Conservation (phyloP, 192 early-diverging fungal genomes). For the Blastocladiella britannica region DNA sequence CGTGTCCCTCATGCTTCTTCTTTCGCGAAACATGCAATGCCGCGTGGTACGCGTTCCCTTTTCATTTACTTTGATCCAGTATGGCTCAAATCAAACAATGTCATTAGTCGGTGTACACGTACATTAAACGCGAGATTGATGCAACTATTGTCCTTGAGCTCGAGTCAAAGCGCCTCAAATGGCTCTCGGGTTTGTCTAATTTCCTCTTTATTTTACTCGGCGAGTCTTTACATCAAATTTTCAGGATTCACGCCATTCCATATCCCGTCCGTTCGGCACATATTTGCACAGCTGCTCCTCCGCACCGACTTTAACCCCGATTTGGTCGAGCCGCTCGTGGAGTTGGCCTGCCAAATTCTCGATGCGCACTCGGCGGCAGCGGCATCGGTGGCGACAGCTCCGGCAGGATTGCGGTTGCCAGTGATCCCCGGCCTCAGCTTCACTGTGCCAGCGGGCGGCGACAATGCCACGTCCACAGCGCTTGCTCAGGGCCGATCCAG, state of each 20-base stretch:
- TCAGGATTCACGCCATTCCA: not conserved
- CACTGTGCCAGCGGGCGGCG: no score
- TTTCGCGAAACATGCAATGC: not conserved
- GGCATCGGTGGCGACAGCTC: no score
- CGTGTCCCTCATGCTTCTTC: not conserved
- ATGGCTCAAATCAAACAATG: not conserved
- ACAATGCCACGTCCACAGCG: no score
- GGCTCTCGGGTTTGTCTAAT: not conserved
- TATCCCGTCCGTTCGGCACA: not conserved
- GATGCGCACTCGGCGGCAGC: not conserved
- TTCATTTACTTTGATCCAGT: not conserved
- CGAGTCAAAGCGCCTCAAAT: not conserved
- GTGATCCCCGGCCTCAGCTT: no score
- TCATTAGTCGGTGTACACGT: not conserved
- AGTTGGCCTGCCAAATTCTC: not conserved
- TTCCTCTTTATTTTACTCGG: not conserved
- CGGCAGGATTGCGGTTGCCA: no score
- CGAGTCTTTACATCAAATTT: not conserved
- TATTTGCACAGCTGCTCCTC: not conserved
- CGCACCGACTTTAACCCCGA: not conserved
- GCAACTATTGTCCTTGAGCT: not conserved
- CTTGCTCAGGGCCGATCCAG: no score
- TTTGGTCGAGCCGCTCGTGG: not conserved
- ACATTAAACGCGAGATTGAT: not conserved
- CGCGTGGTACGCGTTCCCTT: not conserved